phyloP scores from a whole-genome alignment of 2,329 filamentous ascomycete genomes.

The Berkeleyomyces rouxiae region DNA sequence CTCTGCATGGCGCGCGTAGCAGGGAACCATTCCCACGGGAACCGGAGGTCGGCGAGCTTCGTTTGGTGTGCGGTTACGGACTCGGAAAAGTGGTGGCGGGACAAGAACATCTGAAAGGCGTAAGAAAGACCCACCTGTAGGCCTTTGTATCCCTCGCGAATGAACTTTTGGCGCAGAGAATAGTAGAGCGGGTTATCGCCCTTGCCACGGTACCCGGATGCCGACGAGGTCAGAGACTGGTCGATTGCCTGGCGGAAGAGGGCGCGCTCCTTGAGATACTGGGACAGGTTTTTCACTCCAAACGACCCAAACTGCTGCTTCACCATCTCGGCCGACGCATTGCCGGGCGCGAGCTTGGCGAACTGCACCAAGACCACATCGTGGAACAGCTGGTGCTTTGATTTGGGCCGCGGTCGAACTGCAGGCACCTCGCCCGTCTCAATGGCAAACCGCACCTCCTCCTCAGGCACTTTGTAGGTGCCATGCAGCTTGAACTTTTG shows the following conservation, averaged over 20 bases:
- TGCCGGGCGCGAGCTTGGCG: slow-evolving; percentile 9
- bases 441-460: slow-evolving; percentile 8
- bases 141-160: slow-evolving; percentile 32
- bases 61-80: slow-evolving; percentile 42
- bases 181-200: slow-evolving; percentile 37
- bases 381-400: slow-evolving; percentile 12
- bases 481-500: slow-evolving; percentile 6
- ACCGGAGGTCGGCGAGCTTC: slow-evolving; percentile 65
- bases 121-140: slow-evolving; percentile 45
- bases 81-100: slow-evolving; percentile 39
- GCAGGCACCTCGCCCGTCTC: slow-evolving; percentile 8
- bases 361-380: slow-evolving; percentile 12
- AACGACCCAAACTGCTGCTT: slow-evolving; percentile 14
- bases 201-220: slow-evolving; percentile 20
- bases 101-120: slow-evolving; percentile 49
- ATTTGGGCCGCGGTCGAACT: background rate
- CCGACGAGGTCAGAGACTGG: slow-evolving; percentile 30
- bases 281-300: slow-evolving; percentile 21
- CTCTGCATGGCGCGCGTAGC: slow-evolving; percentile 64
- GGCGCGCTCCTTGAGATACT: slow-evolving; percentile 26
- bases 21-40: slow-evolving; percentile 84
- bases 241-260: slow-evolving; percentile 30
- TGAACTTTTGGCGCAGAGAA: slow-evolving; percentile 42
- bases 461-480: background rate
- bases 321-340: slow-evolving; percentile 11